Evolutionary conservation across 345 rosid genomes (phyloP), one percentile per base, ranked within the genome.

Genomic region (Aquilaria yunnanensis): DNA sequence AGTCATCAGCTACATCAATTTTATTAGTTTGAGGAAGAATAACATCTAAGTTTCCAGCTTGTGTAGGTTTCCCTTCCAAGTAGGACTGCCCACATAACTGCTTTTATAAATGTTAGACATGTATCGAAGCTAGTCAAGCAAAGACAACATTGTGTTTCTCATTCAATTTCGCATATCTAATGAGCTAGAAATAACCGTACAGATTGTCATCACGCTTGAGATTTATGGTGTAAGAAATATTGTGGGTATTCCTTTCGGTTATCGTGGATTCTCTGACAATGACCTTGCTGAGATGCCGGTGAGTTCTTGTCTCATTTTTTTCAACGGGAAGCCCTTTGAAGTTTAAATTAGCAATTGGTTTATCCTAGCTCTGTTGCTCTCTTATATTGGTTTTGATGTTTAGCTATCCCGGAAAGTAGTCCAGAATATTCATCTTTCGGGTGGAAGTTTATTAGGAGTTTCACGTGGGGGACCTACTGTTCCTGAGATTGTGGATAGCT

Each of bases 381-480:
- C 65, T 59, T 4, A 31, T 34, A 53, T 56, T 58, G 65, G 51
- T 34, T 68, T 68, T 66, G 41, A 62, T 74, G 56, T 64, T 80
- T 64, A 94, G 99, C 80, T 94, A 61, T 94, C 93, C 3, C 80
- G 96, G 71, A 91, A 84, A 78, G 99, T 95, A 33, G 97, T 95
- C 69, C 99, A 91, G 62, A 95, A 95, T 61, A 70, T 95, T 64
- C 99, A 95, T 82, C 90, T 95, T 32, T 95, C 97, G 62, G 97
- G 97, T 68, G 99, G 97, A 83, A 95, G 97, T 79, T 80, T 91
- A 77, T 76, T 91, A 56, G 99, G 99, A 70, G 99, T 94, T 78
- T 87, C 96, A 31, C 94, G 96, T 34, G 96, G 96, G 65, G 92
- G 82, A 2, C 99, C 99, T 6, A 46, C 75, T 64, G 83, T 88